A percentile compares a stretch with the other conserved stretches of the same genome.
phyloP scores from a whole-genome alignment of 164 flowering plant species.

The Warburgia ugandensis region DNA sequence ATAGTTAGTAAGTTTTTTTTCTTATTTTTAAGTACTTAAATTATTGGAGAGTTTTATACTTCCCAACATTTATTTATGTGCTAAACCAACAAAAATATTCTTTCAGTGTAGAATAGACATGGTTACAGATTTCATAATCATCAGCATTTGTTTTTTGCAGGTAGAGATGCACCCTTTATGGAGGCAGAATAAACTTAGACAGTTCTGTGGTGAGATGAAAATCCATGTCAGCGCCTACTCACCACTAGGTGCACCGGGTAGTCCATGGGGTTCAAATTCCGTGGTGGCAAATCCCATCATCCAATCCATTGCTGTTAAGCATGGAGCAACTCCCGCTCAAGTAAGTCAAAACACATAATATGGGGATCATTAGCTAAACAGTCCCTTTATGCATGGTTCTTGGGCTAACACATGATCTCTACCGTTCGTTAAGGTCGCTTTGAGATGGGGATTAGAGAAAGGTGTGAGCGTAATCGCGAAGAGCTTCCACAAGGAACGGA shows the following conservation, averaged over 20 bases:
- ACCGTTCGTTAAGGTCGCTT: conserved; percentile 45
- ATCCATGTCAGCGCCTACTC: conserved; percentile 78
- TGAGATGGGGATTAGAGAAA: conserved; percentile 66
- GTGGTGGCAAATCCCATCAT: conserved; percentile 53
- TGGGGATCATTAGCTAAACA: neutral
- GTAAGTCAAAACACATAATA: conserved; percentile 18
- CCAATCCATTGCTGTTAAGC: conserved; percentile 55
- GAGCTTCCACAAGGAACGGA: conserved; percentile 51
- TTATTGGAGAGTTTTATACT: too few relatives aligned
- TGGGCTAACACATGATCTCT: neutral
- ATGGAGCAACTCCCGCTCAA: conserved; percentile 70
- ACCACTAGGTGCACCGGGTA: conserved; percentile 71
- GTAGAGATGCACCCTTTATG: conserved; percentile 90
- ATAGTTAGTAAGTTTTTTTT: too few relatives aligned
- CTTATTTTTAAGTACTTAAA: too few relatives aligned
- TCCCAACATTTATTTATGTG: too few relatives aligned
- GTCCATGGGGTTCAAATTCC: conserved; percentile 57
- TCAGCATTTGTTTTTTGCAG: conserved; percentile 17
- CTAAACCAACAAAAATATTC: too few relatives aligned
- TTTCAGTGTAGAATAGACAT: too few relatives aligned
- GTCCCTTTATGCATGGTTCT: neutral
- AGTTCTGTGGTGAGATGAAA: conserved; percentile 41
- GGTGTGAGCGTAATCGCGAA: conserved; percentile 64
- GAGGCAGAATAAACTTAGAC: conserved; percentile 67
- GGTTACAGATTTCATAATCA: too few relatives aligned